phyloP scores from a whole-genome alignment of 228 moss, liverwort and hornwort species.

The Sphagnum magellanicum region DNA sequence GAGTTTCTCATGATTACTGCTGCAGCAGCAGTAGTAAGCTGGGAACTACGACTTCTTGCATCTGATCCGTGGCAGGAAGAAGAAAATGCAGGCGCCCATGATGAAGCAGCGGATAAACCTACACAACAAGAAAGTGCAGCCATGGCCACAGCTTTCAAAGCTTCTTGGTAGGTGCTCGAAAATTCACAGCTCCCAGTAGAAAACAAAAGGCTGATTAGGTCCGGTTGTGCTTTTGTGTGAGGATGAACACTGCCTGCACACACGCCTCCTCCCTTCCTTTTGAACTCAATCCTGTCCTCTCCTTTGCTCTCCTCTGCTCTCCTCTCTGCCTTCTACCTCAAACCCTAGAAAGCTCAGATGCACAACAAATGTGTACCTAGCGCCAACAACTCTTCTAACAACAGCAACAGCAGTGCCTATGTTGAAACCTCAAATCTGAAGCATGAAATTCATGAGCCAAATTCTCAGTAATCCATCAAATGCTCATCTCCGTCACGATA shows the following conservation, averaged over 20 bases:
- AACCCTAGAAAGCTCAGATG: neutral
- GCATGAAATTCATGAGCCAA: too few relatives aligned
- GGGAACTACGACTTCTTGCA: too few relatives aligned
- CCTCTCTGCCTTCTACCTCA: neutral
- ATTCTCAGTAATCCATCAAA: too few relatives aligned
- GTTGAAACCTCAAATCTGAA: too few relatives aligned
- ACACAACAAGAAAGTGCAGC: neutral
- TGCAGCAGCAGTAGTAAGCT: too few relatives aligned
- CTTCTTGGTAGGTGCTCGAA: neutral
- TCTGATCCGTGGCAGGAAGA: neutral
- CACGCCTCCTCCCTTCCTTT: neutral
- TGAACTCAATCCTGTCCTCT: neutral
- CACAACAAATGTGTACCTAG: neutral
- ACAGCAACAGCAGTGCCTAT: too few relatives aligned
- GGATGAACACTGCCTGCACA: neutral
- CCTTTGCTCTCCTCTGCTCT: neutral
- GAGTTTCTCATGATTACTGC: too few relatives aligned
- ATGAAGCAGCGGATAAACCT: neutral
- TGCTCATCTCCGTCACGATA: too few relatives aligned
- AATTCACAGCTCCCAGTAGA: neutral
- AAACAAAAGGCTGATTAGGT: neutral
- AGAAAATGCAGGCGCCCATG: neutral
- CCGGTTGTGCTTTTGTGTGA: too few relatives aligned
- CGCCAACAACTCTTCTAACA: too few relatives aligned
- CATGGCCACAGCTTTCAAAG: neutral